Evolutionary conservation across 768 basidiomycete species (phyloP), one percentile per base, ranked within the genome.

Genomic region (Pulveroboletus sp.): DNA sequence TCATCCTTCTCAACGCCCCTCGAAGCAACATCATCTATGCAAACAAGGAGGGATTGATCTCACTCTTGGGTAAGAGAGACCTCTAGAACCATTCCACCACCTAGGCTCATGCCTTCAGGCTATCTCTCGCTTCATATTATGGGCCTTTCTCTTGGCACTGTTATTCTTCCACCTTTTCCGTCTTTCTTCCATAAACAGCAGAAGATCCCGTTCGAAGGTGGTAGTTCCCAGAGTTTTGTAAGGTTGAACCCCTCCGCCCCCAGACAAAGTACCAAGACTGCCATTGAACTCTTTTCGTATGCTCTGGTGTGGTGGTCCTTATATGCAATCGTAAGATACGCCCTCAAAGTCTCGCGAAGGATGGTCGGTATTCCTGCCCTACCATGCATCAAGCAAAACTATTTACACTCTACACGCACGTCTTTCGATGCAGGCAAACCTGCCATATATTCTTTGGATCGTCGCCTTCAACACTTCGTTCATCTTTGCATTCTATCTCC

Each of bases 21-120:
- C 81, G 95, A 8, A 71, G 68, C 9, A 75, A 76, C 31, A 41
- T 94, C 4, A 56, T 97, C 31, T 82, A 79, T 31, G 77, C 81
- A 17, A 98, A 99, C 73, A 96, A 96, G 62, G 96, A 99, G 66
- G 96, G 96, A 0, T 62, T 99, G 18, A 74, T 86, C 30, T 93
- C 89, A 1, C 74, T 95, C 17, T 67, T 80, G 47, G 91, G 89
- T 86, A 47, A 49, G 69, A 46, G 5, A 26, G 18, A 10, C 40
- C 27, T 39, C 35, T n/a, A 31, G 18, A 11, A 8, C 10, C 35
- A 18, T 33, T 21, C 41, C 39, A 18, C 21, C 33, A 24, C 26
- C 17, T 44, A 31, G 33, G 15, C 49, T 51, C 46, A 59, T 44
- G 8, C 18, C 33, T 8, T 12, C 56, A 85, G 95, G 96, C 5